Base-by-base conservation (phyloP, 345 rosid species). In the Mangifera indica region DNA sequence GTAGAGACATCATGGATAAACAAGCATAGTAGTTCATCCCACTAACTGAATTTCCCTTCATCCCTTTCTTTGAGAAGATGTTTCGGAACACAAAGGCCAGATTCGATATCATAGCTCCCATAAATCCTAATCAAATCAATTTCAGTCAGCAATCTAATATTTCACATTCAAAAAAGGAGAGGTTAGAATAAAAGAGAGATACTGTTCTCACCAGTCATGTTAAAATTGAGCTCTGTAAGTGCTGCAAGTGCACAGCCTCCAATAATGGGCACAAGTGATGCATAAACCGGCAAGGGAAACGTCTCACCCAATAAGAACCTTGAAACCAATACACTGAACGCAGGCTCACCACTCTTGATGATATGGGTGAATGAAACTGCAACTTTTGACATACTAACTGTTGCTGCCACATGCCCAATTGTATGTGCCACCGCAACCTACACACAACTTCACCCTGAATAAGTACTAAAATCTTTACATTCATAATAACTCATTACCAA, bases 1-100 rank as follows among this genome's bases (percentile, higher is more conserved):
- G 71, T 26, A 94, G 84, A 75, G 98, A 92, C 85, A 92, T 71
- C 79, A 94, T 87, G 1, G 96, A 92, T 63, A 94, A 80, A 71
- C 97, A 94, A 67, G 98, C 99, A 37, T 94, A 94, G 84, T 94
- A 94, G 72, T 94, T 92, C 98, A 94, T 94, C 71, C 97, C 99
- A 62, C 98, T 88, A 73, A 94, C 91, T 7, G 97, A 89, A 42
- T 92, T 90, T 72, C 97, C 97, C 25, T 87, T 90, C 99, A 94
- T 94, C 70, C 98, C 99, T 68, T 89, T 94, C 90, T 94, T 94
- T 0, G 99, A 94, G 85, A 92, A 94, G 71, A 92, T 92, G 85
- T 94, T 92, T 2, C 98, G 85, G 29, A 94, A 87, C 76, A 92
- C 99, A 56, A 94, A 92, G 40, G 98, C 98, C 81, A 92, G 76